phyloP scores from a whole-genome alignment of 2,329 filamentous ascomycete genomes.

The Exophiala mesophila region DNA sequence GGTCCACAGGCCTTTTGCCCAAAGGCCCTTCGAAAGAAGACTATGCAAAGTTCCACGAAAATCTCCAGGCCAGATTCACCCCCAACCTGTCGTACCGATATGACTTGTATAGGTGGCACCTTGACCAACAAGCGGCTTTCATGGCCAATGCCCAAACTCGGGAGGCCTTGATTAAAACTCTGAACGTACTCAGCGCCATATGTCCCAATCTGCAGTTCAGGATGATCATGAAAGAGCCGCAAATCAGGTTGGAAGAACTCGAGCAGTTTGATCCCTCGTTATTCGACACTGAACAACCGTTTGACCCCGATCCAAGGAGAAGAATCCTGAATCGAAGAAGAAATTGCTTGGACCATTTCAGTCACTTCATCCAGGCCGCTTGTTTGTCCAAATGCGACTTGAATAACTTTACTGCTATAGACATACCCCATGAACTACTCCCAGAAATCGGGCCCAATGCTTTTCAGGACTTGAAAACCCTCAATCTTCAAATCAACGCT shows the following conservation, averaged over 20 bases:
- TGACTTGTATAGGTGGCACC: constrained; percentile 21
- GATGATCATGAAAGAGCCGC: constrained; percentile 21
- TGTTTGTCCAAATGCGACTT: constrained; percentile 5
- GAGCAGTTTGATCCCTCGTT: constrained; percentile 15
- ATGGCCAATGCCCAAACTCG: constrained; percentile 10
- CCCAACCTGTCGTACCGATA: constrained; percentile 13
- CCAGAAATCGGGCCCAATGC: constrained; percentile 2
- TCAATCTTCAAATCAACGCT: constrained; percentile 12
- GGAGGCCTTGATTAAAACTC: constrained; percentile 6
- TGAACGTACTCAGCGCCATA: constrained; percentile 8
- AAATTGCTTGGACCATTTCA: constrained; percentile 18
- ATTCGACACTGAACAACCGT: constrained; percentile 12
- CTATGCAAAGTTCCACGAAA: constrained; percentile 17
- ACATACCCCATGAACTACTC: constrained; percentile 17
- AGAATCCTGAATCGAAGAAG: constrained; percentile 15
- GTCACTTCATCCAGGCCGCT: constrained; percentile 16
- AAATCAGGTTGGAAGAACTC: constrained; percentile 19
- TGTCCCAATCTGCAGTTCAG: constrained; percentile 12
- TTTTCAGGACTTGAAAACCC: constrained; percentile 9
- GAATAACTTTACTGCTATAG: constrained; percentile 9
- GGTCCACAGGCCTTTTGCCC: constrained; percentile 8
- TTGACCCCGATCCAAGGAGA: constrained; percentile 14
- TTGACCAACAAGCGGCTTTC: constrained; percentile 18
- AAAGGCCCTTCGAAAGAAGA: constrained; percentile 8
- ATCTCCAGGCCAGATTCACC: constrained; percentile 19